These are phyloP conservation scores for Salvia splendens DNA, from an alignment of 257 asterid genomes.

Conservation along the genomic window DNA sequence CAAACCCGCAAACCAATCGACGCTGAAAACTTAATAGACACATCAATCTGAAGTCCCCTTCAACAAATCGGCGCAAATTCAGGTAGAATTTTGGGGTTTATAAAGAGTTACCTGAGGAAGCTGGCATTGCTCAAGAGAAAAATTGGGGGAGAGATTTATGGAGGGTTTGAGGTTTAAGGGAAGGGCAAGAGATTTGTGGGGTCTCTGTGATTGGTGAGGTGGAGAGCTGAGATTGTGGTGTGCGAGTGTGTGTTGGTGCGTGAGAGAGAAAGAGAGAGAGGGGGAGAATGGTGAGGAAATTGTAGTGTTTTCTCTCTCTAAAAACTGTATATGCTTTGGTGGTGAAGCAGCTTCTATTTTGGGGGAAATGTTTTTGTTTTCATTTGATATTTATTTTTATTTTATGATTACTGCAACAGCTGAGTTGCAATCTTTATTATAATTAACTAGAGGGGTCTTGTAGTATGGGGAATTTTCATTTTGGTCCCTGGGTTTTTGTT, in stretches of 20 bases:
- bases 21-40: slow-evolving; percentile 5
- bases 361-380: slow-evolving; percentile 23
- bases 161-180: slow-evolving; percentile 49
- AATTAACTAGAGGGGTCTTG: too few species aligned
- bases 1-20: slow-evolving; percentile 26
- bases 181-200: slow-evolving; percentile 61
- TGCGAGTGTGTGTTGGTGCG: slow-evolving; percentile 42
- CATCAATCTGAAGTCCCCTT: slow-evolving; percentile 26
- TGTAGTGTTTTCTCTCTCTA: slow-evolving; percentile 40
- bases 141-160: slow-evolving; percentile 39
- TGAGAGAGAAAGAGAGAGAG: slow-evolving; percentile 39
- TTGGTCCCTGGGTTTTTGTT: too few species aligned
- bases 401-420: too few species aligned
- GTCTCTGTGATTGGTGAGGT: slow-evolving; percentile 66
- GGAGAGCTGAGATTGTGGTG: slow-evolving; percentile 50
- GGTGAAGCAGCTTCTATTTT: slow-evolving; percentile 48
- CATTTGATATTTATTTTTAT: too few species aligned
- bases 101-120: slow-evolving; percentile 72
- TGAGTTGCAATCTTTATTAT: too few species aligned
- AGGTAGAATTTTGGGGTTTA: slow-evolving; percentile 30
- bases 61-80: slow-evolving; percentile 29
- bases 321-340: slow-evolving; percentile 37
- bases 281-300: slow-evolving; percentile 30
- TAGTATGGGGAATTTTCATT: too few species aligned
- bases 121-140: slow-evolving; percentile 72